These are phyloP conservation scores for Aspergillus wentii DNA, from an alignment of 495 filamentous ascomycete species.

Conservation along the genomic window DNA sequence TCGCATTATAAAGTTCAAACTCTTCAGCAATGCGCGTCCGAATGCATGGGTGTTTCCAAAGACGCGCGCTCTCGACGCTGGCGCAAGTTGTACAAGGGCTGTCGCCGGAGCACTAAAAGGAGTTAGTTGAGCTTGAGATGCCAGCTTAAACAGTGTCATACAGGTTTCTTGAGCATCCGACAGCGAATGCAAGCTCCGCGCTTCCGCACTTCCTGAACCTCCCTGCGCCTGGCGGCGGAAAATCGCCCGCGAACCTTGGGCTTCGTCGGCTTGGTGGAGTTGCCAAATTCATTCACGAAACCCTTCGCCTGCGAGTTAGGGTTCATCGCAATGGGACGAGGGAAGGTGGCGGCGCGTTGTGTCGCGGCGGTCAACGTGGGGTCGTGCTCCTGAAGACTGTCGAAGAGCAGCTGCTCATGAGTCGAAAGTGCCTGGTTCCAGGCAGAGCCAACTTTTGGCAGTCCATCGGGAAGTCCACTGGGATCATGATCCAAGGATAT, in stretches of 20 bases:
- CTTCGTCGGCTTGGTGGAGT: conserved; percentile 45
- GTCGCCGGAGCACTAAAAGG: conserved; percentile 62
- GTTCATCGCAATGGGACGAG: conserved; percentile 53
- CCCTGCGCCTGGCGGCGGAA: conserved; percentile 59
- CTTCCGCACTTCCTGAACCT: conserved; percentile 78
- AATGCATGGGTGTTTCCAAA: conserved; percentile 79
- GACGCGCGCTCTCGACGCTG: conserved; percentile 68
- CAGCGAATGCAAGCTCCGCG: conserved; percentile 82
- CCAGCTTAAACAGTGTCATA: too few species aligned
- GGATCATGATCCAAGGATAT: conserved; percentile 34
- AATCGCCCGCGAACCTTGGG: conserved; percentile 66
- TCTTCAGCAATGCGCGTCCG: conserved; percentile 70
- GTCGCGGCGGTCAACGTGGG: conserved; percentile 41
- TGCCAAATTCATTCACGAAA: conserved; percentile 53
- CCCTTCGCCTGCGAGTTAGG: conserved; percentile 48
- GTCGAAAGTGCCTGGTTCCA: conserved; percentile 40
- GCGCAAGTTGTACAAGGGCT: conserved; percentile 78
- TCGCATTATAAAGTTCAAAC: conserved; percentile 66
- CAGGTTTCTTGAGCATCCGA: conserved; percentile 78
- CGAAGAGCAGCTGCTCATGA: conserved; percentile 42
- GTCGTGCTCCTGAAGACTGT: conserved; percentile 43
- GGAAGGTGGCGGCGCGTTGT: conserved; percentile 42
- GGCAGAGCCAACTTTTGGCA: conserved; percentile 25
- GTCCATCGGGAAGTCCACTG: conserved; percentile 25
- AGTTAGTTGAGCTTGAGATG: too few species aligned